Base-by-base conservation (phyloP, 2,329 filamentous ascomycete genomes). In the Penicillium brevicompactum region DNA sequence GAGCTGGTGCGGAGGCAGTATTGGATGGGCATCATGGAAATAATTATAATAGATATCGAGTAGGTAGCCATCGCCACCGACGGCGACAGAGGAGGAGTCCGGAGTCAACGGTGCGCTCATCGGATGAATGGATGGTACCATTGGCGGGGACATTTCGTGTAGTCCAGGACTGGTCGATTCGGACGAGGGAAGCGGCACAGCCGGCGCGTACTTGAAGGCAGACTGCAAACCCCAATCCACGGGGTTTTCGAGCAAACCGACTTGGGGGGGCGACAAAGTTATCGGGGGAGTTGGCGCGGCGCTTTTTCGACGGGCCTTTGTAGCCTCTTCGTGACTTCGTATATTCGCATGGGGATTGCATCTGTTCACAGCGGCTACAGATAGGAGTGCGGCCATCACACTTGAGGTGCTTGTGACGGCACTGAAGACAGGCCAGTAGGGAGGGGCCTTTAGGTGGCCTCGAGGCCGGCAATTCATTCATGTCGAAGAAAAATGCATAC, bases 271-370 rank as follows among this genome's bases (percentile, higher is more conserved):
- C 83, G 27, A 81, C 78, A 18, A 79, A 76, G 65, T 80, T 79
- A 16, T 73, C 68, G 14, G 65, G 66, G n/a, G 68, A 70, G 44
- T 71, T 68, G 49, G 64, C 68, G 45, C 74, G 72, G 16, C 76
- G 74, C 59, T 74, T 78, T 67, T 80, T 82, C n/a, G 82, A 78
- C 1, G 83, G 84, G 13, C 87, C 87, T 72, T 89, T 90, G 76
- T 89, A 90, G 30, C 89, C 89, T 57, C 89, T 84, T 42, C 89
- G 85, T 38, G 88, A 91, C 43, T 87, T 85, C 46, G 90, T 84
- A 69, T 91, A 92, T 66, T 86, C 76, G 71, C 90, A 93, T 46
- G 87, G 80, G 16, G 80, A 75, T 53, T 82, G 81, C 46, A 82
- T 80, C 48, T 77, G 73, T 21, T 76, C 75, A 72, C 89, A 92